These are phyloP conservation scores for Cyclocybe cylindracea DNA, from an alignment of 768 basidiomycete genomes.

Conservation along the genomic window DNA sequence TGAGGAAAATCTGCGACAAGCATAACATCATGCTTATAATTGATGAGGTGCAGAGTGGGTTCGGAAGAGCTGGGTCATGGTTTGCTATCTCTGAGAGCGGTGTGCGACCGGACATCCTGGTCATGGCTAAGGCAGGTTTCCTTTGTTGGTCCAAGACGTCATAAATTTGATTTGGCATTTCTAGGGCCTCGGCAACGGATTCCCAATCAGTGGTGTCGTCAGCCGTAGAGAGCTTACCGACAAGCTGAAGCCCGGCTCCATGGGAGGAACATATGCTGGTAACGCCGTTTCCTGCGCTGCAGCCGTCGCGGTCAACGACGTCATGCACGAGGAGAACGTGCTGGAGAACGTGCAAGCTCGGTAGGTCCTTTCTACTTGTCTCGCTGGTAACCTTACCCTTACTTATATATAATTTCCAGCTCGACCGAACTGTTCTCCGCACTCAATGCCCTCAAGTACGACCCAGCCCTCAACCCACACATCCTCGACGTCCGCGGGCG, in stretches of 20 bases:
- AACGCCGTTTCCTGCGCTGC: conserved; percentile 94
- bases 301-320: conserved; percentile 78
- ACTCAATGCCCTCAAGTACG: conserved; percentile 57
- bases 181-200: conserved; percentile 86
- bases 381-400: background rate
- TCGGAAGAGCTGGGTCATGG: conserved; percentile 82
- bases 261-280: conserved; percentile 92
- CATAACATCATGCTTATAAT: conserved; percentile 83
- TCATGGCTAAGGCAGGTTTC: conserved; percentile 76
- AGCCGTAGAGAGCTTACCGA: conserved; percentile 82
- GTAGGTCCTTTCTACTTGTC: conserved; percentile 30
- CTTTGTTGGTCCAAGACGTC: background rate
- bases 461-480: conserved; percentile 49
- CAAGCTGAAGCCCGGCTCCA: conserved; percentile 73
- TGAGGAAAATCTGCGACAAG: conserved; percentile 85
- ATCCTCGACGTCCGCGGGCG: conserved; percentile 87
- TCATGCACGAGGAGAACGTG: conserved; percentile 77
- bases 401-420: conserved; percentile 30
- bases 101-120: conserved; percentile 85
- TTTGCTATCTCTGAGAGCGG: conserved; percentile 85
- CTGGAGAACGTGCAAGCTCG: conserved; percentile 77
- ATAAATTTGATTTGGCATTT: background rate
- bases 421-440: conserved; percentile 71
- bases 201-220: conserved; percentile 88
- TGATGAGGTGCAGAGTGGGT: conserved; percentile 90